Percentiles rank a stretch among this genome's conserved stretches.
Conservation (phyloP, 2,329 filamentous ascomycete species). For the Cladorrhinum sp. region DNA sequence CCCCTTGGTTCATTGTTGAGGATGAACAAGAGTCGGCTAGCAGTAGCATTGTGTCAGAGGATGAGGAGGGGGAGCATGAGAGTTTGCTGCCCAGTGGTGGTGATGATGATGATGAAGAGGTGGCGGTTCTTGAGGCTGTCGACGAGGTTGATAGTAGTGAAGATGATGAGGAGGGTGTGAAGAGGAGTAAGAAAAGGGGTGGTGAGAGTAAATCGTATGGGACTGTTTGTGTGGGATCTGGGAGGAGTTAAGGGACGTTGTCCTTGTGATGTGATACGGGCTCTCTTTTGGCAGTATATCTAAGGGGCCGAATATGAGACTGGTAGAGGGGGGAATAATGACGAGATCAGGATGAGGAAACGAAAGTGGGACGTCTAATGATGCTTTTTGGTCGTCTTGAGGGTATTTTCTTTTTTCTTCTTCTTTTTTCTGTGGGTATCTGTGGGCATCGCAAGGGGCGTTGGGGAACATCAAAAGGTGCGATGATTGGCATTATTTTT, state of each 20-base stretch:
- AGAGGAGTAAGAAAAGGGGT: not conserved
- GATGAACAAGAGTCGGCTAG: slow-evolving; percentile 58
- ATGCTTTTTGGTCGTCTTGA: no score
- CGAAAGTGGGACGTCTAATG: no score
- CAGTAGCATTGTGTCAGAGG: slow-evolving; percentile 26
- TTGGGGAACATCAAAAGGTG: not conserved
- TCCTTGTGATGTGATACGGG: no score
- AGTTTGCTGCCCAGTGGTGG: not conserved
- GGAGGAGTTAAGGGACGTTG: not conserved
- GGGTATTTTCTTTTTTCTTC: no score
- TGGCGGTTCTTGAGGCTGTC: not conserved
- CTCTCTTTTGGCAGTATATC: no score
- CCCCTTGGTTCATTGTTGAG: slow-evolving; percentile 71
- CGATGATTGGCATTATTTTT: no score
- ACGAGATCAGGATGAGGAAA: no score
- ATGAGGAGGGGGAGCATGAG: slow-evolving; percentile 28
- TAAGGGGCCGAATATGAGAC: no score
- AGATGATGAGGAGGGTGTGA: not conserved
- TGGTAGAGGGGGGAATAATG: no score
- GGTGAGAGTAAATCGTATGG: not conserved
- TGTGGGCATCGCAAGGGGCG: not conserved
- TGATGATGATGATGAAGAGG: slow-evolving; percentile 1
- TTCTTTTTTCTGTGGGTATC: not conserved
- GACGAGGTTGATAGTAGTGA: not conserved
- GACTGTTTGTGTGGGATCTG: not conserved